Conservation (phyloP, 768 basidiomycete genomes). For the Collybiopsis luxurians region DNA sequence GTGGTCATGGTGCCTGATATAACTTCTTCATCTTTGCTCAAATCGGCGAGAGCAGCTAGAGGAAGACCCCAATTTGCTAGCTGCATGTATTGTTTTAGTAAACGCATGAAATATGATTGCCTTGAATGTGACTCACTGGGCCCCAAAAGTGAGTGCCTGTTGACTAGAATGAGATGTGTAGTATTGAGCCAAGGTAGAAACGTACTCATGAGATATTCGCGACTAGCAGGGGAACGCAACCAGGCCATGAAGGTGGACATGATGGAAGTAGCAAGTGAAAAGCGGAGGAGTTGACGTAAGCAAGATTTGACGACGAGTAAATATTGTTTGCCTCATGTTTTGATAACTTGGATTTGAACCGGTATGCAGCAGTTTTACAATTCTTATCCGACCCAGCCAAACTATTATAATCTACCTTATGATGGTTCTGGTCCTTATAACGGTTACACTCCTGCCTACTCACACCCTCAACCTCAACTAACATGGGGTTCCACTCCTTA, state of each 20-base stretch:
- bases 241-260: slow-evolving; percentile 83
- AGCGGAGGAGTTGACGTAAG: too few relatives aligned
- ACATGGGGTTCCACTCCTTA: slow-evolving; percentile 39
- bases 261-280: slow-evolving; percentile 19
- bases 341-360: neutral
- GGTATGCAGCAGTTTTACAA: slow-evolving; percentile 1
- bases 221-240: slow-evolving; percentile 87
- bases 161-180: slow-evolving; percentile 10
- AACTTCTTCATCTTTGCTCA: slow-evolving; percentile 91
- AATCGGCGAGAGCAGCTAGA: slow-evolving; percentile 86
- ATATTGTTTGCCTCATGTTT: too few relatives aligned
- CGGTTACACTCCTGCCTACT: slow-evolving; percentile 10
- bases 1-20: slow-evolving; percentile 98
- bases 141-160: slow-evolving; percentile 98
- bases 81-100: slow-evolving; percentile 35
- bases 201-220: slow-evolving; percentile 95
- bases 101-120: neutral
- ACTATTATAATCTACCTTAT: neutral
- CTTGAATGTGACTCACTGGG: slow-evolving; percentile 60
- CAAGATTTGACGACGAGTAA: too few relatives aligned
- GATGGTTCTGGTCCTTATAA: neutral
- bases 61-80: slow-evolving; percentile 99
- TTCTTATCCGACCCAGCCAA: neutral
- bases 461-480: slow-evolving; percentile 7
- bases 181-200: slow-evolving; percentile 1